Conservation (phyloP, 306 rosid species). For the Inga oerstediana region DNA sequence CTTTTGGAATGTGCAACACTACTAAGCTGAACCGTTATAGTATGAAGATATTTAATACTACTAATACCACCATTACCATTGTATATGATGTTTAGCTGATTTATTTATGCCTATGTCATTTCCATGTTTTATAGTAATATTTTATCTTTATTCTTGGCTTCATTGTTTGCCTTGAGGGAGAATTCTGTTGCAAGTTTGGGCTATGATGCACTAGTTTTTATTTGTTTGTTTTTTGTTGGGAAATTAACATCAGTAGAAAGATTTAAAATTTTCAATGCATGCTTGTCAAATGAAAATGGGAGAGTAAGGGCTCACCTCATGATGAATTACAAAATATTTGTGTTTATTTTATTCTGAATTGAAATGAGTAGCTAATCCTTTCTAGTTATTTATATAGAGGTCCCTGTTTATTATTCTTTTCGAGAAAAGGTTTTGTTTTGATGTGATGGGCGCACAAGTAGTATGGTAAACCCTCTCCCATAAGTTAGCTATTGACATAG, state of each 20-base stretch:
- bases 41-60: neutral
- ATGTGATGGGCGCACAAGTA: neutral
- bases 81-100: neutral
- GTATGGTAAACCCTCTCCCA: neutral
- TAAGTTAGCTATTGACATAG: neutral
- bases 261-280: neutral
- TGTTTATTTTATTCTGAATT: neutral
- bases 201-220: neutral
- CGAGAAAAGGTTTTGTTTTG: neutral
- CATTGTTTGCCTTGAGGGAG: neutral
- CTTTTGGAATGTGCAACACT: neutral
- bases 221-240: neutral
- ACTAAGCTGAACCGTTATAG: neutral
- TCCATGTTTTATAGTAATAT: neutral
- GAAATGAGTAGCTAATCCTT: neutral
- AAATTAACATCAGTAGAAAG: neutral
- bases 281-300: neutral
- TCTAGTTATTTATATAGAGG: neutral
- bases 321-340: neutral
- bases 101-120: neutral
- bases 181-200: neutral
- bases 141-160: neutral
- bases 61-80: neutral
- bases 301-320: neutral
- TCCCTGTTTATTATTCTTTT: neutral